Base-by-base conservation (phyloP, 2,329 filamentous ascomycete species). In the Talaromyces pinophilus region DNA sequence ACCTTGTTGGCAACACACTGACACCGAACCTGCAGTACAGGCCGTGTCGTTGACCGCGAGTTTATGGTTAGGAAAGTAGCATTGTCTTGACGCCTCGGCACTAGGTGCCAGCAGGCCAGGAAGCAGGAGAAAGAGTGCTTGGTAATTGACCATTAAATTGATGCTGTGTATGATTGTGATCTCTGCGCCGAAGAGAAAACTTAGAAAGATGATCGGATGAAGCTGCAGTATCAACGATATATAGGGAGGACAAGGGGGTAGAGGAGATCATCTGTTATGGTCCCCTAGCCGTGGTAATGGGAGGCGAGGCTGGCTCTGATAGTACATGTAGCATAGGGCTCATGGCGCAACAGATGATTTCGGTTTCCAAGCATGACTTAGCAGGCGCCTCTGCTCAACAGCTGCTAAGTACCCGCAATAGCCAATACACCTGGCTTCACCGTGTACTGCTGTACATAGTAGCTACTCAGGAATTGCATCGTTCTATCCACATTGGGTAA, bases 1-100 rank as follows among this genome's bases (percentile, higher is more conserved):
- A 15, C 52, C 52, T 30, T 55, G 52, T 33, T 55, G 52, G 52
- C 52, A 55, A 55, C 52, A 55, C 28, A 30, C 22, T n/a, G 52
- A 55, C 13, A 55, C 52, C 52, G 22, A 30, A 19, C 35, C 25
- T 33, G 52, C 52, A 8, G 52, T 55, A 55, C 52, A 55, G 28
- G 52, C 25, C 25, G 52, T 55, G 7, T 55, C 52, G 15, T 55
- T 55, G 15, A 55, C 52, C n/a, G 52, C 52, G 19, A 35, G 25
- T 17, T 55, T 35, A 55, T 55, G 52, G 28, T 55, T 8, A 3
- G 52, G 52, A 25, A 55, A 55, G 52, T 55, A 55, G 52, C 52
- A 55, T 33, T 30, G 52, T 11, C 52, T 55, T 55, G 28, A 33
- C 28, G 52, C 52, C 25, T 55, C 30, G 11, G 52, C 22, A 33